These are phyloP conservation scores for Excoecaria cochinchinensis DNA, from an alignment of 345 rosid species.

Conservation along the genomic window DNA sequence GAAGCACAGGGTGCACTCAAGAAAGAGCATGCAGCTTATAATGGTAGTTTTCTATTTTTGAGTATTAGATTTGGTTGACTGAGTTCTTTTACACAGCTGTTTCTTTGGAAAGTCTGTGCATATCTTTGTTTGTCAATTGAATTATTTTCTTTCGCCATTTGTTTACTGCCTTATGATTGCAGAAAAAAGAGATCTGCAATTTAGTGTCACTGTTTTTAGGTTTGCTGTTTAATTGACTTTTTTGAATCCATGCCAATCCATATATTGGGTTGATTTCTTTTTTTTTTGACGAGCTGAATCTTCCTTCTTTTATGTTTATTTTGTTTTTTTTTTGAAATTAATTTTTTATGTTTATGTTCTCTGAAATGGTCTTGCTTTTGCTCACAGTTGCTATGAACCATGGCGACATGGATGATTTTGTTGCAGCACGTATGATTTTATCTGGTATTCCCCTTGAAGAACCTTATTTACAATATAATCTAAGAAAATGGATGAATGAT, in stretches of 20 bases:
- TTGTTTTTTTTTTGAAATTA: background rate
- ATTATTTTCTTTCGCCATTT: background rate
- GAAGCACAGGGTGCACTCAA: constrained; percentile 42
- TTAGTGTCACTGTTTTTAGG: background rate
- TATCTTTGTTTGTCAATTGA: background rate
- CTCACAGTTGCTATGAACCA: constrained; percentile 46
- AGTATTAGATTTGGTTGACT: background rate
- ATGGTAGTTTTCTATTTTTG: constrained; percentile 39
- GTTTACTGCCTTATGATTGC: background rate
- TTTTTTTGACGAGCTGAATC: background rate
- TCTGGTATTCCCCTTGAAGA: constrained; percentile 74
- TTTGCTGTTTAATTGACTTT: background rate
- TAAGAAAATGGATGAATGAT: constrained; percentile 38
- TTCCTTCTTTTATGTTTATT: background rate
- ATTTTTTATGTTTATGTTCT: constrained; percentile 1
- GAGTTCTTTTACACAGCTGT: background rate
- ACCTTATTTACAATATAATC: constrained; percentile 44
- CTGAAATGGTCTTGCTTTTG: constrained; percentile 8
- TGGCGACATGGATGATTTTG: constrained; percentile 53
- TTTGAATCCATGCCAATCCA: background rate
- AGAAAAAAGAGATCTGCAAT: background rate
- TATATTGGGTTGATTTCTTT: background rate
- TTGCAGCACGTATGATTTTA: constrained; percentile 49
- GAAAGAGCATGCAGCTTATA: constrained; percentile 48
- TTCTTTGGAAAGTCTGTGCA: too few species aligned